A percentile compares a stretch with the other conserved stretches of the same genome.
Conservation (phyloP, 805 yeast genomes). For the Cyberlindnera amylophila region DNA sequence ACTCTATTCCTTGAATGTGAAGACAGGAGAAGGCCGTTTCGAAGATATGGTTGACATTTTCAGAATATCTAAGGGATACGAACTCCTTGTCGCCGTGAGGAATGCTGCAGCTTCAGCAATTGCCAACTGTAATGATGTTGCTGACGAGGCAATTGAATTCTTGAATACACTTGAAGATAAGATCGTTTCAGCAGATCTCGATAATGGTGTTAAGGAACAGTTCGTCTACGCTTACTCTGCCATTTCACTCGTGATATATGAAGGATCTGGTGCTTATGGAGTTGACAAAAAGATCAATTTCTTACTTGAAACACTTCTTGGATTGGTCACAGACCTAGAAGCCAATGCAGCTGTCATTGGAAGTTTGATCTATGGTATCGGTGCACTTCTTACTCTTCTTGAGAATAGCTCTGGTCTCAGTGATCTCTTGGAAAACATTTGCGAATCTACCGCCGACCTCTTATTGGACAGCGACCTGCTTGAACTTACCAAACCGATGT, state of each 20-base stretch:
- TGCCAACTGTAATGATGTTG: slow-evolving; percentile 24
- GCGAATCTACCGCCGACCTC: slow-evolving; percentile 20
- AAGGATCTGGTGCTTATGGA: slow-evolving; percentile 28
- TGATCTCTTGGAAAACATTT: slow-evolving; percentile 21
- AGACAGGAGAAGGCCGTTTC: slow-evolving; percentile 15
- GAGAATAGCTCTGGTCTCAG: slow-evolving; percentile 13
- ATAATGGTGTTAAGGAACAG: slow-evolving; percentile 16
- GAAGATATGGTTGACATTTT: slow-evolving; percentile 18
- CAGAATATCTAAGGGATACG: slow-evolving; percentile 18
- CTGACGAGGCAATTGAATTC: slow-evolving; percentile 17
- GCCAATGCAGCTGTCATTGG: slow-evolving; percentile 16
- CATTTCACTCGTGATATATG: slow-evolving; percentile 20
- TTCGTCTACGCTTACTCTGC: slow-evolving; percentile 25
- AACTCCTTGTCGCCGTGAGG: slow-evolving; percentile 20
- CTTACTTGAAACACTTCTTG: slow-evolving; percentile 17
- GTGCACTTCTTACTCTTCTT: slow-evolving; percentile 23
- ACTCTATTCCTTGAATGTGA: slow-evolving; percentile 23
- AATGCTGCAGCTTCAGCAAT: slow-evolving; percentile 23
- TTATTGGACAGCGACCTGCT: slow-evolving; percentile 19
- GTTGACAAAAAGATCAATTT: slow-evolving; percentile 21
- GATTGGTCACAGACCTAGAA: slow-evolving; percentile 8
- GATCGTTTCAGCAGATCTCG: slow-evolving; percentile 16
- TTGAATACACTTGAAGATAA: slow-evolving; percentile 19
- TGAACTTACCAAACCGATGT: slow-evolving; percentile 23
- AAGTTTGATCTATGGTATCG: slow-evolving; percentile 24